Base-by-base conservation (phyloP, 345 rosid species). In the Lepidium aucheri region DNA sequence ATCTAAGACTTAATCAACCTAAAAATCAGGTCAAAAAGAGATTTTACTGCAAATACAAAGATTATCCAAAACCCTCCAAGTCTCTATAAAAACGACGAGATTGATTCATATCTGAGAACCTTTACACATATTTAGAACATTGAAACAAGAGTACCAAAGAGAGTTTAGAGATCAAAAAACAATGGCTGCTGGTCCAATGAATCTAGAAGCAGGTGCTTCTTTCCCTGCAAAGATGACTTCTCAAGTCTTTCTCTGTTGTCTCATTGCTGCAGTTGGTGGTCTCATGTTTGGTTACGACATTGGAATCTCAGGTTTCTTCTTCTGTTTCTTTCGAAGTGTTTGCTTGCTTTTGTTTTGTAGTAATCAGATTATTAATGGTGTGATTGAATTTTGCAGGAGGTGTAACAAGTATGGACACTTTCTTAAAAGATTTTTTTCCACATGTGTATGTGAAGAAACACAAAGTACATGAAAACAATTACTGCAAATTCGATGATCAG, bases 351-450 rank as follows among this genome's bases (percentile, higher is more conserved):
- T 50, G 34, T 4, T n/a, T 16, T 53, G 38, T 41, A 42, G 8
- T 52, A 17, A 51, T 52, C 28, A 13, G 16, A 33, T 24, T 4
- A 53, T n/a, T 12, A 54, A 70, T 70, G 40, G 6, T 28, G 32
- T 44, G 14, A 16, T 34, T n/a, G 10, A 54, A 53, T 6, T 17
- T 39, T 28, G 45, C 59, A 89, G 96, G 91, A 11, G 91, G 97
- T 47, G 95, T 90, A 22, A 86, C 92, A 18, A 72, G 85, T 55
- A 90, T 87, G 97, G 92, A 87, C 66, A 78, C 79, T 47, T 90
- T 90, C 75, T 61, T 87, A 70, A 18, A 67, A 11, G 68, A 82
- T 52, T 87, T 90, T 73, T 90, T 90, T 47, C 91, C 81, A 1
- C 12, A n/a, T 8, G 92, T 90, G 46, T 84, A 87, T 57, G 59